Base-by-base conservation (phyloP, 169 alveolate species). In the Cryptosporidium parvum region DNA sequence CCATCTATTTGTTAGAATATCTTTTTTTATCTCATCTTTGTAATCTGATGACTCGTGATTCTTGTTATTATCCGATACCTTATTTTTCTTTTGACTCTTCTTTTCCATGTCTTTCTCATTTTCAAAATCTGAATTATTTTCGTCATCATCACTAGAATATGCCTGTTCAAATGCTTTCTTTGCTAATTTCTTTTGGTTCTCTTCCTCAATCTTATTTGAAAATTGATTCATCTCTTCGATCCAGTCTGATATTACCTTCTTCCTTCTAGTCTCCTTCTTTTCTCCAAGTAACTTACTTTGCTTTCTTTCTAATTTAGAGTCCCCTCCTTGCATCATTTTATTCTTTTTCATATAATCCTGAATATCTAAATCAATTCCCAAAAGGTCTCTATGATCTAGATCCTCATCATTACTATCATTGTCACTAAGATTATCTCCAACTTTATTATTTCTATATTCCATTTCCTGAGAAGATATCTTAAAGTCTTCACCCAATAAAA, bases 301-400 rank as follows among this genome's bases (percentile, higher is more conserved):
- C 18, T 23, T 61, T 3, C 45, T 85, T 71, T 33, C 84, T 45
- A 56, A 59, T 9, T 52, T 53, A 6, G 39, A 45, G 8, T 86
- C 75, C 0, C 62, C 69, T 56, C 67, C 67, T 7, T 56, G 14
- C 67, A 23, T 56, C 9, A 65, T 89, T 21, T 80, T 69, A 1
- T 39, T 31, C 85, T 87, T 93, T 23, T 85, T 86, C 44, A 93
- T 69, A 33, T 91, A 73, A 68, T 93, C 93, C 39, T 86, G 87
- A 7, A 93, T 71, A 61, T 92, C 94, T 58, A 93, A 86, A 71
- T 93, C 95, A 23, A 93, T 84, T 4, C 84, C 95, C 70, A 93
- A 61, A 5, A 69, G 56, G 42, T 69, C 69, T 21, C 68, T 67
- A 52, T 73, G 70, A 58, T 92, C 92, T 23, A 53, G 65, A 9